Evolutionary conservation across 352 stramenopile species (phyloP).

Genomic region (Stramenopiles sp.): DNA sequence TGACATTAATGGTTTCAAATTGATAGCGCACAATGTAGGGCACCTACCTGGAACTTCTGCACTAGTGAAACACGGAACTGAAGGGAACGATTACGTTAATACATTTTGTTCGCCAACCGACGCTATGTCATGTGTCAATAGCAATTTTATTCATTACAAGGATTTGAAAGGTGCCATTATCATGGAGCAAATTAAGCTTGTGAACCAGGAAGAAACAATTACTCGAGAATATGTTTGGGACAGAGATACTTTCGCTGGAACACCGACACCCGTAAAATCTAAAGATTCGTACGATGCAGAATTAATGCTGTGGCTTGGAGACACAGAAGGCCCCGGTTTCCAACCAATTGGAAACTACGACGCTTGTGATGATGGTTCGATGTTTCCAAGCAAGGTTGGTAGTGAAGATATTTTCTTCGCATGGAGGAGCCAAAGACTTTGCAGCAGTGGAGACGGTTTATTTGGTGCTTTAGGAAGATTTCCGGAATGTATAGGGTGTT

Average conservation of each 20-base stretch:
- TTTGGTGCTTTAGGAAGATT: background rate
- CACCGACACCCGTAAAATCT: background rate
- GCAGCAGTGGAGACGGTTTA: background rate
- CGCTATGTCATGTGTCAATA: background rate
- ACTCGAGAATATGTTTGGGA: background rate
- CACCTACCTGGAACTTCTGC: background rate
- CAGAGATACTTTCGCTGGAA: background rate
- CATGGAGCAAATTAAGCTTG: background rate
- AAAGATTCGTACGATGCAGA: background rate
- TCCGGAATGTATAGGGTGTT: background rate
- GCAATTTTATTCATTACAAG: background rate
- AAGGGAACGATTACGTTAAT: background rate
- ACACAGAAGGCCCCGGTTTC: background rate
- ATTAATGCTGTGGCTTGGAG: background rate
- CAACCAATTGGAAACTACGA: background rate
- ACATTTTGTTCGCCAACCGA: background rate
- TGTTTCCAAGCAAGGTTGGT: background rate
- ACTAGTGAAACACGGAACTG: background rate
- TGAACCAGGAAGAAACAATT: background rate
- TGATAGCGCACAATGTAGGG: background rate
- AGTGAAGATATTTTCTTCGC: background rate
- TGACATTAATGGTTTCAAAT: background rate
- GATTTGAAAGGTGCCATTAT: background rate
- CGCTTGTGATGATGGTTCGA: background rate
- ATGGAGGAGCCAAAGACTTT: background rate